Evolutionary conservation across 73 alveolate species (phyloP).

Genomic region (Durusdinium trenchii): DNA sequence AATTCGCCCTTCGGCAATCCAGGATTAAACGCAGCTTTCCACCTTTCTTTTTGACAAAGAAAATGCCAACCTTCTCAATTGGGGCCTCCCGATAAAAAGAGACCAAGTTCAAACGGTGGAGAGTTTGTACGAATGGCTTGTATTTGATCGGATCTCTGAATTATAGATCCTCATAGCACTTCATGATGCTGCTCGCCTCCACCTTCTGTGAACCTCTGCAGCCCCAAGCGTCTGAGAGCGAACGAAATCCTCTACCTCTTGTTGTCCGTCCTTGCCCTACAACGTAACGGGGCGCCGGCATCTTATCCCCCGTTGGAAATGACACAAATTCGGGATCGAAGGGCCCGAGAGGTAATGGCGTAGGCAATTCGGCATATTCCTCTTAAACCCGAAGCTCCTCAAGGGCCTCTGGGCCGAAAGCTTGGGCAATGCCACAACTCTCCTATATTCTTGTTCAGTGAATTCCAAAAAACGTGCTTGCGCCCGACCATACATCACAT

Average conservation of each 20-base stretch:
- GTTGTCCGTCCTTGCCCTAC: conserved; percentile 36
- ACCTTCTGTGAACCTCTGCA: not conserved
- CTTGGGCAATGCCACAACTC: not conserved
- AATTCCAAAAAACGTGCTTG: not conserved
- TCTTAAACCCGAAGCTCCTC: conserved; percentile 62
- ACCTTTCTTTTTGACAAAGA: conserved; percentile 25
- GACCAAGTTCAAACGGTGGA: not conserved
- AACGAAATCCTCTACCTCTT: not conserved
- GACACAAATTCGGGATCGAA: conserved; percentile 21
- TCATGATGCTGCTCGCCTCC: not conserved
- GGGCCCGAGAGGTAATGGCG: conserved; percentile 2
- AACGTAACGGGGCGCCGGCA: not conserved
- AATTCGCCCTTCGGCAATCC: not conserved
- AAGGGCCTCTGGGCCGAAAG: conserved; percentile 26
- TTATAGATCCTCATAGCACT: not conserved
- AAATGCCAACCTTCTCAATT: not conserved
- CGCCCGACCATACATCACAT: not conserved
- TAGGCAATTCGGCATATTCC: conserved; percentile 19
- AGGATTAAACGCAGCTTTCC: not conserved
- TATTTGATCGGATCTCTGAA: not conserved
- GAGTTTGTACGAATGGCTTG: not conserved
- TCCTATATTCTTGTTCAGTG: not conserved
- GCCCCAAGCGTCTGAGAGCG: conserved; percentile 37
- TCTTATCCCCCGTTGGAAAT: not conserved
- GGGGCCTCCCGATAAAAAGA: not conserved